Evolutionary conservation across 2,329 filamentous ascomycete species (phyloP).

Genomic region (Epichloe glyceriae): DNA sequence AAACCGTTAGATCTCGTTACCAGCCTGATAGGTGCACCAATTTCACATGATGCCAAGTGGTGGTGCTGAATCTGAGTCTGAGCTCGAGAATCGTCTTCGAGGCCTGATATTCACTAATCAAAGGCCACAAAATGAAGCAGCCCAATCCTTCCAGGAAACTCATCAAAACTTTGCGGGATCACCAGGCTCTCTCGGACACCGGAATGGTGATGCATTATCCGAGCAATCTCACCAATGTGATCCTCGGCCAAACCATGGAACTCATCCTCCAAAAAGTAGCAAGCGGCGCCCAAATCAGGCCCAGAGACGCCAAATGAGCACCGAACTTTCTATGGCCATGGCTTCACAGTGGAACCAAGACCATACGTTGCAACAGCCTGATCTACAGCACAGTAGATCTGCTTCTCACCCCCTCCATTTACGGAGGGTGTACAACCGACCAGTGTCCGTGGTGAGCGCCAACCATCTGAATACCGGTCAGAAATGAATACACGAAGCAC

Average conservation of each 20-base stretch:
- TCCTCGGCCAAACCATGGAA: conserved; percentile 7
- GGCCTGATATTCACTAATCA: conserved; percentile 45
- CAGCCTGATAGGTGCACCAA: not conserved
- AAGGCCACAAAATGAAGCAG: not conserved
- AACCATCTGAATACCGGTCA: not conserved
- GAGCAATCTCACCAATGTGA: not conserved
- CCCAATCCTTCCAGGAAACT: not conserved
- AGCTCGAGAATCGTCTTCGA: conserved; percentile 44
- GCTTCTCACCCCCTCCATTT: not conserved
- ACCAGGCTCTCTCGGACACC: not conserved
- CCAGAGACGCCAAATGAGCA: conserved; percentile 48
- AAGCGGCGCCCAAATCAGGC: conserved; percentile 38
- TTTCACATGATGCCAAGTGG: not conserved
- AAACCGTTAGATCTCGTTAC: not conserved
- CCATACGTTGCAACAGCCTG: not conserved
- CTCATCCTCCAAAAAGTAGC: conserved; percentile 4
- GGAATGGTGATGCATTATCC: not conserved
- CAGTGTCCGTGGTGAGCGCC: not conserved
- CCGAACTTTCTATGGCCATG: conserved; percentile 43
- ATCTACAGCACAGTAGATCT: not conserved
- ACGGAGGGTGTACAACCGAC: not conserved
- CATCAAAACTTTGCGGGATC: not conserved
- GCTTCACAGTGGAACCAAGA: conserved; percentile 23
- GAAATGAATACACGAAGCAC: not conserved
- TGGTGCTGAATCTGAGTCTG: conserved; percentile 7